A percentile compares a stretch with the other conserved stretches of the same genome.
Conservation (phyloP, 2,329 filamentous ascomycete species). For the Aspergillus alliaceus region DNA sequence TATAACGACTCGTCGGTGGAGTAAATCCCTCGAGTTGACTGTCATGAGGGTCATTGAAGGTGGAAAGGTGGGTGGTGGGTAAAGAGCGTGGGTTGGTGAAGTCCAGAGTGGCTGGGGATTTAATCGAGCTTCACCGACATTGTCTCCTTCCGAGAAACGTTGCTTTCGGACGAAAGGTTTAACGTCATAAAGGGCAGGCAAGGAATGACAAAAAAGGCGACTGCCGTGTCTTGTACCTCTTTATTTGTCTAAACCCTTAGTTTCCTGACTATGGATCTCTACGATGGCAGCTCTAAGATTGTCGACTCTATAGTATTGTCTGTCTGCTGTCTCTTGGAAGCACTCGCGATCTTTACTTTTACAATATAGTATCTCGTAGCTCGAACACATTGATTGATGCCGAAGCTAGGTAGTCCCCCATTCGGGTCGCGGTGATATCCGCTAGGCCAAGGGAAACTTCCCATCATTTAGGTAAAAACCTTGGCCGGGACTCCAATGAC, state of each 20-base stretch:
- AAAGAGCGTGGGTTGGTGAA: background rate
- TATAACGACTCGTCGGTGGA: background rate
- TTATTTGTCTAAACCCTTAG: too few species aligned
- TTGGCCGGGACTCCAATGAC: slow-evolving; percentile 10
- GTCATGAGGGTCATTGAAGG: background rate
- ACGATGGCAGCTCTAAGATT: background rate
- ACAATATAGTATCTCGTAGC: background rate
- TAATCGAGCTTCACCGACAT: background rate
- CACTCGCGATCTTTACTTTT: background rate
- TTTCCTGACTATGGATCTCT: background rate
- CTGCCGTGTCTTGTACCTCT: too few species aligned
- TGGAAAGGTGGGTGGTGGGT: background rate
- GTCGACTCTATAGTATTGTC: too few species aligned
- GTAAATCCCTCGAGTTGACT: background rate
- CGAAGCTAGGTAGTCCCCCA: slow-evolving; percentile 12
- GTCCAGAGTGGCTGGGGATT: background rate
- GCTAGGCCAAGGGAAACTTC: slow-evolving; percentile 18
- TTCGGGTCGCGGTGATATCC: slow-evolving; percentile 11
- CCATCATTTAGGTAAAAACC: slow-evolving; percentile 16
- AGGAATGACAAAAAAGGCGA: background rate
- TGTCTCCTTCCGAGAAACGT: too few species aligned
- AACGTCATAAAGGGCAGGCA: background rate
- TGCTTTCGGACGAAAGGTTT: too few species aligned
- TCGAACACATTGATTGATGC: background rate
- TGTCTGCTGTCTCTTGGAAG: too few species aligned